Base-by-base conservation (phyloP, 2,329 filamentous ascomycete genomes). In the Fusarium veterinarium region DNA sequence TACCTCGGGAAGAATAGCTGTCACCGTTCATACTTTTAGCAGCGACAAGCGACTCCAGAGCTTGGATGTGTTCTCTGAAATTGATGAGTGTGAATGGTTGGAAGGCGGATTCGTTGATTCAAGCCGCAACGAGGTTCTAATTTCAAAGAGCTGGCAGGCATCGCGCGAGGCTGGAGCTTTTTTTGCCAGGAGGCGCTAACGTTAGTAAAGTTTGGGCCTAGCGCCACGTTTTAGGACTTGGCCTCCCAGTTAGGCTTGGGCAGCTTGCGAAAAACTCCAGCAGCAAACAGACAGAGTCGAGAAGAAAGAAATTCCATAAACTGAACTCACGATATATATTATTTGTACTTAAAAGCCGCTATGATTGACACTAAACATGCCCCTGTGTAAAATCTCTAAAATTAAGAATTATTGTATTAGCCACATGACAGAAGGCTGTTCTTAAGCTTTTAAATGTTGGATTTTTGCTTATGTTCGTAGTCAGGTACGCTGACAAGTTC, bases 1-100 rank as follows among this genome's bases (percentile, higher is more conserved):
- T 86, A 93, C 93, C 93, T 90, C 93, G 90, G 77, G 92, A 91
- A 80, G 91, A 90, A 83, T 95, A 95, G 82, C 87, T 92, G 82
- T 95, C 93, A 80, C 93, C 93, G 92, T 95, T 95, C 93, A 96
- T 96, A 67, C 69, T 90, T 62, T 51, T 52, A 70, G 71, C 70
- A 67, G 60, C 71, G 59, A 69, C 42, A 69, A 69, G 60, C 67
- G 69, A 69, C 65, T 69, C 56, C 57, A 65, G 64, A 67, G 64
- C 63, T 53, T 31, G 40, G 38, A 31, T 35, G 38, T 30, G 41
- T 45, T 67, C 68, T 69, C 67, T 61, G 57, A 61, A 69, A 75
- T 67, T 76, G 76, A 77, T 76, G 60, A 69, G 44, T 53, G 59
- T 63, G 67, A 69, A 56, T 67, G 64, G 64, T 75, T 75, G 64